Conservation (phyloP, 1,139 yeast species). For the Pichia sp. region DNA sequence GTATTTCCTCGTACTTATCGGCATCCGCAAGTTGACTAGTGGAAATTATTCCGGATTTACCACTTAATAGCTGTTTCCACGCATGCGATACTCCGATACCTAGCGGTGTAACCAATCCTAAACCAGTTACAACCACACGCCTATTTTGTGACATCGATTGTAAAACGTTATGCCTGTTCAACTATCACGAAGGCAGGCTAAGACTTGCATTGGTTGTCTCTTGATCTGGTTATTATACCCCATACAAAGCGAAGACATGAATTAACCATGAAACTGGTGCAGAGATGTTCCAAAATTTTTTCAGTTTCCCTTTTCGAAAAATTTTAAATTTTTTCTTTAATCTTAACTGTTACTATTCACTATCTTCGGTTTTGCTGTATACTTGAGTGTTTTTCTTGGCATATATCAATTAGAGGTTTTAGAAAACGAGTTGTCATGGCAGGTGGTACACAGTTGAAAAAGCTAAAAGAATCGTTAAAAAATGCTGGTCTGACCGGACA, state of each 20-base stretch:
- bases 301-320: constrained; percentile 2
- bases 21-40: constrained; percentile 47
- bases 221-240: neutral
- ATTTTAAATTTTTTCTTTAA: neutral
- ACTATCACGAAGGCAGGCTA: neutral
- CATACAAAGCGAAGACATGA: neutral
- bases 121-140: constrained; percentile 87
- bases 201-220: neutral
- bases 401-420: neutral
- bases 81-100: constrained; percentile 61
- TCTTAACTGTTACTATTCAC: neutral
- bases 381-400: too few relatives aligned
- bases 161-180: neutral
- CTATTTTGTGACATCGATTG: constrained; percentile 19
- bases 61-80: constrained; percentile 50
- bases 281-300: constrained; percentile 10
- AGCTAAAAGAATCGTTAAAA: constrained; percentile 71
- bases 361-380: too few relatives aligned
- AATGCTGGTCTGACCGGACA: constrained; percentile 81
- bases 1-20: constrained; percentile 51
- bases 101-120: constrained; percentile 81
- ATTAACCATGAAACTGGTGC: neutral
- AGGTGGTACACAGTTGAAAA: constrained; percentile 76
- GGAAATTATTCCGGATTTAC: constrained; percentile 54
- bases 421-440: constrained; percentile 48